Base-by-base conservation (phyloP, 2,329 filamentous ascomycete species). In the Ophiostoma pallidulum region DNA sequence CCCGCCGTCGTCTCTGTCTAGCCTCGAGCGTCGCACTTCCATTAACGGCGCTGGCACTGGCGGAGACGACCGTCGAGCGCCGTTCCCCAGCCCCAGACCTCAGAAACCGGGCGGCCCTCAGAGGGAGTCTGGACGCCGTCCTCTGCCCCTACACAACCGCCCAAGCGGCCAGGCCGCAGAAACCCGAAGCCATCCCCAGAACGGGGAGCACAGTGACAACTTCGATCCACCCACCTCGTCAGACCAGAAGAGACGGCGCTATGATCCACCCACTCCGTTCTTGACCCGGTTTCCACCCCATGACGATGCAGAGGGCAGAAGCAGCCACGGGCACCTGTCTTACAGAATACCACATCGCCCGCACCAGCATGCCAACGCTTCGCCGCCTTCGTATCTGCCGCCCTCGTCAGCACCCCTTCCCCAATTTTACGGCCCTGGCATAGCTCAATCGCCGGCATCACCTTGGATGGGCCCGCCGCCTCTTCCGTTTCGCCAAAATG, bases 231-330 rank as follows among this genome's bases (percentile, higher is more conserved):
- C 73, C 4, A 69, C 72, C 19, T 70, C 73, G 3, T 69, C 72
- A 9, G 80, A 84, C 45, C 62, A 66, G 24, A 85, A 86, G 59
- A 74, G 81, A 48, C 76, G 82, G 19, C 75, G 82, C 32, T 75
- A 75, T 57, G 76, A 75, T 53, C 68, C 24, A 2, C 36, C 47
- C 12, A 31, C 36, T 8, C 22, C 42, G 0, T 45, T 20, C 19
- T 32, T 46, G 13, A 20, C 50, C 10, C 41, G 18, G 10, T 36
- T 46, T 8, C 19, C 47, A 2, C n/a, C 31, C 5, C 32, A 38
- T 12, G 39, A 24, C 12, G n/a, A 32, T 6, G 28, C 18, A 12
- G 35, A 28, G 2, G 29, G 35, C 20, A 35, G 28, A 8, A 26
- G 36, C 14, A 41, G 39, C 10, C 28, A 19, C 13, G 8, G 13